phyloP scores from a whole-genome alignment of 495 filamentous ascomycete genomes.

The Aspergillus bertholletiae region DNA sequence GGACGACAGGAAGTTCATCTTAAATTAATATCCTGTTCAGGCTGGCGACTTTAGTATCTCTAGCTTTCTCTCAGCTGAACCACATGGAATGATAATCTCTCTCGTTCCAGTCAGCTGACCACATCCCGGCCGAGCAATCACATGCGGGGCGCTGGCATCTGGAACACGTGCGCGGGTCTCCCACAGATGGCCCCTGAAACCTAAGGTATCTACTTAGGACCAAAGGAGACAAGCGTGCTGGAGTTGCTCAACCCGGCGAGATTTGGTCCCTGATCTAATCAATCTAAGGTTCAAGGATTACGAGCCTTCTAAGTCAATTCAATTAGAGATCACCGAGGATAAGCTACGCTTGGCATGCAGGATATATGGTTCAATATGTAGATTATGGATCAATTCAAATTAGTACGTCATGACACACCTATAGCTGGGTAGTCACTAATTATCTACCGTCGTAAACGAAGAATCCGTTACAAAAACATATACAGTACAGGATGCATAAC shows the following conservation, averaged over 20 bases:
- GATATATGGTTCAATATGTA: neutral
- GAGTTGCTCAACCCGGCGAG: neutral
- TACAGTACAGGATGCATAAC: conserved; percentile 6
- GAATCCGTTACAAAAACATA: neutral
- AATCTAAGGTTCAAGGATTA: neutral
- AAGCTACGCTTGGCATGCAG: too few species aligned
- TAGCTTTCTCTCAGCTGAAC: neutral
- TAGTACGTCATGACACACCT: neutral
- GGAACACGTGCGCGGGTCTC: neutral
- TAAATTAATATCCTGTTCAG: neutral
- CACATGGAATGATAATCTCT: neutral
- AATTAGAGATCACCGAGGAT: neutral
- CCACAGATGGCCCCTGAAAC: neutral
- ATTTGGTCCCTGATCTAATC: neutral
- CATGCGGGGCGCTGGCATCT: neutral
- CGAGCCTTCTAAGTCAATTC: neutral
- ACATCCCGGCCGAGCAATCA: conserved; percentile 4
- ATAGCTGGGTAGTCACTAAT: neutral
- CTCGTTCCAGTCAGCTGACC: neutral
- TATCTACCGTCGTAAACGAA: neutral
- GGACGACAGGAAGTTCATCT: conserved; percentile 13
- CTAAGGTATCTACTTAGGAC: neutral
- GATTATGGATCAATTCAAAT: neutral
- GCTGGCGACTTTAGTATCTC: neutral
- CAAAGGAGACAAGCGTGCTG: neutral